Conservation (phyloP, 2,329 filamentous ascomycete species). For the Corinectria fuckeliana region DNA sequence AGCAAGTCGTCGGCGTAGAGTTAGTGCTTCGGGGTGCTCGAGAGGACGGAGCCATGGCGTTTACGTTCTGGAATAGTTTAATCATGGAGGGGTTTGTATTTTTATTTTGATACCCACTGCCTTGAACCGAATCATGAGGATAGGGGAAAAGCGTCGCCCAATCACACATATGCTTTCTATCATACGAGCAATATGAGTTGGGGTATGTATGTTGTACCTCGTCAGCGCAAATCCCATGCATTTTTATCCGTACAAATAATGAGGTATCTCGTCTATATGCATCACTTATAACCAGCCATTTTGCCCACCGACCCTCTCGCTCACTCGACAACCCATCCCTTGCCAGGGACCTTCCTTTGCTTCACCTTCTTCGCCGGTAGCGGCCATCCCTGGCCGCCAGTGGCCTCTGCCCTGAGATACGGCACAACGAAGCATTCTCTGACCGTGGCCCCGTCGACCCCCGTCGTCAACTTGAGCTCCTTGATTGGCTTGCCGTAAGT, state of each 20-base stretch:
- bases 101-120: conserved; percentile 36
- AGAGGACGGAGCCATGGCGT: background rate
- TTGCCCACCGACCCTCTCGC: background rate
- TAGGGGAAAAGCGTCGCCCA: too few relatives aligned
- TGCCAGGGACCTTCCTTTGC: conserved; percentile 75
- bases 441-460: conserved; percentile 46
- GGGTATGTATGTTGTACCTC: background rate
- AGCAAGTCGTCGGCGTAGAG: conserved; percentile 42
- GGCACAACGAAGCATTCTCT: conserved; percentile 87
- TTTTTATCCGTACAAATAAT: conserved; percentile 16
- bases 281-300: conserved; percentile 13
- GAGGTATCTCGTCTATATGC: conserved; percentile 34
- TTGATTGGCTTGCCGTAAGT: conserved; percentile 91
- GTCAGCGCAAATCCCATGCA: background rate
- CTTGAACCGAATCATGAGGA: conserved; percentile 12
- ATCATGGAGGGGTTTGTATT: conserved; percentile 12
- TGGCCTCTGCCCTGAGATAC: conserved; percentile 72
- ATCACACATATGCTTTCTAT: too few relatives aligned
- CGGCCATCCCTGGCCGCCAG: conserved; percentile 77
- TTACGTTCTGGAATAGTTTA: background rate
- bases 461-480: conserved; percentile 64
- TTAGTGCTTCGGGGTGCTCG: background rate
- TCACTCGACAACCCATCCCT: conserved; percentile 76
- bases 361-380: conserved; percentile 83
- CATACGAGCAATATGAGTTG: background rate